Evolutionary conservation across 495 filamentous ascomycete species (phyloP), one percentile per base, ranked within the genome.

Genomic region (Cercophora sp.): DNA sequence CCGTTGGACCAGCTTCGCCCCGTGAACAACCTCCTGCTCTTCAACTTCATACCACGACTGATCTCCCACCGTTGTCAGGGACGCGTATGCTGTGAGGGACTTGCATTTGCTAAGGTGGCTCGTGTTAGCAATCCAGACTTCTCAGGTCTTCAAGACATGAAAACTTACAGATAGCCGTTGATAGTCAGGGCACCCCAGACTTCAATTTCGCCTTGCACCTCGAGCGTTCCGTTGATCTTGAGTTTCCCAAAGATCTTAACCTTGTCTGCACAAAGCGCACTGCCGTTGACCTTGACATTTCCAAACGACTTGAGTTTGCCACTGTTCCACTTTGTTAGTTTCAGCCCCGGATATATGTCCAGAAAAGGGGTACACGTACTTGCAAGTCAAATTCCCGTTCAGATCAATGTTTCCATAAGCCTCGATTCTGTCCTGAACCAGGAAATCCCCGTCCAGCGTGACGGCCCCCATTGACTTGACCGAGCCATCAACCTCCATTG

Each of bases 241-340:
- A 72, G 61, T 56, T 70, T 69, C 18, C 69, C 69, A 61, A 66
- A 72, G 23, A 67, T 68, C 53, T 69, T 72, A 51, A 70, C 68
- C 54, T 69, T 69, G 55, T 69, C 64, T 29, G 27, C 37, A 24
- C 47, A 57, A 5, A 48, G 6, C 1, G 58, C 56, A 27, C 49
- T 59, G 19, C 67, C 67, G 13, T 51, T 59, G 35, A 68, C 40
- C 51, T 62, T 58, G 36, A 70, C 59, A 31, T 70, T 70, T 8
- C 67, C 67, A 29, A 66, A 59, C 2, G 65, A 59, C 51, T 70
- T 70, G n/a, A 70, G 41, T 41, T 64, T 63, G 43, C 51, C 56
- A 39, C 64, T 67, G 39, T 58, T 35, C 31, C 6, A 20, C 4
- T 8, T 22, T 42, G 44, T 63, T 25, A 39, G 24, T 27, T 22